Evolutionary conservation across 345 rosid species (phyloP), one percentile per base, ranked within the genome.

Genomic region (Lepidium didymum): DNA sequence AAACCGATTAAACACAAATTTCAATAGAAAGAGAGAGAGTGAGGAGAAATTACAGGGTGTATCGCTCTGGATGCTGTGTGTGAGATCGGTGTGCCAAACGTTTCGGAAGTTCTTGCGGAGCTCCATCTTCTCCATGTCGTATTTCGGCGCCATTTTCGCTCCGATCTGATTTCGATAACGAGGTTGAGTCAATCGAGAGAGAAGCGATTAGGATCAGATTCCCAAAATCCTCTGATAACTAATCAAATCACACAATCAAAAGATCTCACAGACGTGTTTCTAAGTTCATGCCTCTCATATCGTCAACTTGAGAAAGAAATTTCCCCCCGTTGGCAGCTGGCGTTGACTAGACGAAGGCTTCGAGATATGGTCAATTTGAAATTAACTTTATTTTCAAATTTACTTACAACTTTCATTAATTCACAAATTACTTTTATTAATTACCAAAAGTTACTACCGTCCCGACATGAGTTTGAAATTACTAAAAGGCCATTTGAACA

Each of bases 61-160:
- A 50, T 91, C 97, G 16, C 67, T 78, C 64, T 83, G 83, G 33
- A 89, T 78, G 64, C 86, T 72, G 70, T 67, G 47, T 45, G 82
- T 61, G 65, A 95, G 96, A 77, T 91, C 88, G 7, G 88, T 89
- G 67, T 91, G 99, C 99, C 99, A 95, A 46, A 95, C 78, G 68
- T 95, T 89, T 27, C 96, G 86, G 71, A 87, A 95, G 50, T 73
- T 82, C 84, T 87, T 92, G 23, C 97, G 96, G 45, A 79, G 38
- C 87, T 95, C 87, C 96, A 91, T 81, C 96, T 86, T 95, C 57
- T 95, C 92, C 73, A 87, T 6, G 8, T 80, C 58, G 18, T 21
- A 79, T 73, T 75, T 91, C 43, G 91, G 82, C 67, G 89, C 75
- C 89, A 85, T 92, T 57, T 57, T 75, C 52, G 34, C 58, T 45